Evolutionary conservation across 164 flowering plant genomes (phyloP).

Genomic region (Piper betle): DNA sequence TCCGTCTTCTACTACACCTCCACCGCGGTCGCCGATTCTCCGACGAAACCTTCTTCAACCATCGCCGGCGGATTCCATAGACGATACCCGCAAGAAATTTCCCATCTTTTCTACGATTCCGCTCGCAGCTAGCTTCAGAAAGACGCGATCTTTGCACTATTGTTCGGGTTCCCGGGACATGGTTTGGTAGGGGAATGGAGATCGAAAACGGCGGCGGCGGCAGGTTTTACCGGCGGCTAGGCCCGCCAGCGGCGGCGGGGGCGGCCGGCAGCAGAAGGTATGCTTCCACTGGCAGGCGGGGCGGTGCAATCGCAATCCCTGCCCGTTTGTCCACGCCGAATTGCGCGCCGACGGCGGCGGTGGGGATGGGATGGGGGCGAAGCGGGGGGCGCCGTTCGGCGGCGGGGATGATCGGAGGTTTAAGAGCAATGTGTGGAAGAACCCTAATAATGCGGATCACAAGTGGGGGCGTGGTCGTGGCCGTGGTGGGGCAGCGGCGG

Average conservation of each 20-base stretch:
- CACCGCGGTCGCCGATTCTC: too few species aligned
- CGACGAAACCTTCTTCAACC: too few species aligned
- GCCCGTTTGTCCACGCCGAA: slow-evolving; percentile 50
- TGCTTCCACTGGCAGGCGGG: slow-evolving; percentile 71
- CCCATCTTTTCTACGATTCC: too few species aligned
- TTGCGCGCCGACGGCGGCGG: slow-evolving; percentile 19
- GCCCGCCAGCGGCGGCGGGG: slow-evolving; percentile 3
- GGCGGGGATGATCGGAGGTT: slow-evolving; percentile 17
- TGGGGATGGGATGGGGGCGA: slow-evolving; percentile 15
- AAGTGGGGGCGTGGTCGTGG: slow-evolving; percentile 42
- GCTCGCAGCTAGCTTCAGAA: too few species aligned
- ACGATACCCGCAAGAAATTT: too few species aligned
- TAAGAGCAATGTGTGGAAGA: slow-evolving; percentile 10
- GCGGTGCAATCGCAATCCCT: slow-evolving; percentile 39
- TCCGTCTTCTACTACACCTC: too few species aligned
- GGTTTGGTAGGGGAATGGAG: slow-evolving; percentile 12
- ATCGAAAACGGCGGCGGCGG: slow-evolving; percentile 10
- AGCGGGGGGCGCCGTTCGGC: slow-evolving; percentile 18
- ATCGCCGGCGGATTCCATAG: too few species aligned
- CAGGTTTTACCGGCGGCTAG: slow-evolving; percentile 15
- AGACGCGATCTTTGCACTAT: too few species aligned
- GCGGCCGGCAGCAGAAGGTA: slow-evolving; percentile 30
- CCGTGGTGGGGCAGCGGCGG: slow-evolving; percentile 16
- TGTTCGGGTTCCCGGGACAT: too few species aligned
- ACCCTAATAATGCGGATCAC: slow-evolving; percentile 1